A percentile compares a stretch with the other conserved stretches of the same genome.
phyloP scores from a whole-genome alignment of 805 yeast species.

The Pichia cabralensis region DNA sequence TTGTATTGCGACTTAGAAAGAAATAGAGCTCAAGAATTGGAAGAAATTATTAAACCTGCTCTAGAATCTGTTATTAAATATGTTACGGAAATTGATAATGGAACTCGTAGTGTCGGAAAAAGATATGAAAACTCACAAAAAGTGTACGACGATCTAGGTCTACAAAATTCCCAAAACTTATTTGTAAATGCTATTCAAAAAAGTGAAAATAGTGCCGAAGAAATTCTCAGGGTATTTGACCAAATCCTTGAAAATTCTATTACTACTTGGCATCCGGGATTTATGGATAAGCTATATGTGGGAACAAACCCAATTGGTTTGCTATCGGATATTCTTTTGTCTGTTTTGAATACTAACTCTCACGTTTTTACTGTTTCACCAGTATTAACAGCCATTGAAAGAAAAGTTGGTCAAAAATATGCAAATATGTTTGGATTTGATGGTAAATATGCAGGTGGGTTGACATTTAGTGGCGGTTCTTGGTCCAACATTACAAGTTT shows the following conservation, averaged over 20 bases:
- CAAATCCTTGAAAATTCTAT: slow-evolving; percentile 55
- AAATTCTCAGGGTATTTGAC: slow-evolving; percentile 42
- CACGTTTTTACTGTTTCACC: slow-evolving; percentile 85
- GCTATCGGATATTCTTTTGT: slow-evolving; percentile 56
- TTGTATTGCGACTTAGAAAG: slow-evolving; percentile 31
- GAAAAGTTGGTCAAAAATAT: slow-evolving; percentile 54
- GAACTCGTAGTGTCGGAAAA: slow-evolving; percentile 40
- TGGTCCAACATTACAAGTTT: slow-evolving; percentile 76
- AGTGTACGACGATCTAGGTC: slow-evolving; percentile 28
- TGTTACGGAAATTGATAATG: slow-evolving; percentile 35
- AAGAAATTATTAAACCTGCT: slow-evolving; percentile 39
- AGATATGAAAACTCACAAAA: slow-evolving; percentile 38
- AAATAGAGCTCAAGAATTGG: slow-evolving; percentile 48
- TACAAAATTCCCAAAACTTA: slow-evolving; percentile 23
- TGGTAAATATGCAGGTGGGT: slow-evolving; percentile 57
- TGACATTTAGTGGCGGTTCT: slow-evolving; percentile 81
- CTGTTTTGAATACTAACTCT: slow-evolving; percentile 69
- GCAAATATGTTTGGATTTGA: slow-evolving; percentile 55
- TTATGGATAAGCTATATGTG: slow-evolving; percentile 75
- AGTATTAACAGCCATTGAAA: slow-evolving; percentile 65
- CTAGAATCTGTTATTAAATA: slow-evolving; percentile 43
- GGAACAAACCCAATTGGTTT: slow-evolving; percentile 82
- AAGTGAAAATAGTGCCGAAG: slow-evolving; percentile 19
- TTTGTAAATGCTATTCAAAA: slow-evolving; percentile 16
- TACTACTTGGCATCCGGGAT: slow-evolving; percentile 83